Base-by-base conservation (phyloP, 2,329 filamentous ascomycete species). In the Fusarium pseudocircinatum region DNA sequence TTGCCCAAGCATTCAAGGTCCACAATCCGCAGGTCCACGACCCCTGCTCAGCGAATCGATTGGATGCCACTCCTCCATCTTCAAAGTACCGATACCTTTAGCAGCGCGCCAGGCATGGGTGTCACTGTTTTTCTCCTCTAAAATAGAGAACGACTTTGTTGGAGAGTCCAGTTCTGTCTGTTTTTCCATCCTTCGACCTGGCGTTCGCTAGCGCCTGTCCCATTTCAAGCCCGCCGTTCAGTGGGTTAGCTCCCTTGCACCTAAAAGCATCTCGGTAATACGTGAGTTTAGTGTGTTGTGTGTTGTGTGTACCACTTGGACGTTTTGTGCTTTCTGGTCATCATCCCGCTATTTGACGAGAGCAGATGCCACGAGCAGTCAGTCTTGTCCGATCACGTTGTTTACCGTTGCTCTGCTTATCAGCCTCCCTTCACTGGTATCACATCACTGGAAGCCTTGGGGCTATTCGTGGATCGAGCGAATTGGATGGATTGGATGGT, bases 1-100 rank as follows among this genome's bases (percentile, higher is more conserved):
- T 75, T 72, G 70, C 63, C 75, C 57, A 65, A 70, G 68, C 67
- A 65, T 75, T 63, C 58, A 59, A 63, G 56, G 70, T 68, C 75
- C 74, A 74, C 70, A 77, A 72, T 71, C 69, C 71, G 71, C 71
- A 74, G 67, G 76, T 78, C 73, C 73, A 75, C 63, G 65, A 70
- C 72, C 76, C 75, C 64, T 72, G 72, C 69, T 65, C 66, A 60
- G 57, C 59, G 50, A 64, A 73, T 78, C 76, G 75, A 77, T 78
- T 78, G 75, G 76, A 37, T 67, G 46, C 36, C 47, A 63, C 52
- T 46, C 44, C 60, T 64, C 68, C 63, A 70, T 76, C 71, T 50
- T 58, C 60, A 57, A 78, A 69, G 76, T 78, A 78, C 59, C 50
- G 63, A 61, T 78, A 78, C 76, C 57, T 73, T 60, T 28, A 54